Base-by-base conservation (phyloP, 1,284 basidiomycete genomes). In the Ceratobasidium sp. region DNA sequence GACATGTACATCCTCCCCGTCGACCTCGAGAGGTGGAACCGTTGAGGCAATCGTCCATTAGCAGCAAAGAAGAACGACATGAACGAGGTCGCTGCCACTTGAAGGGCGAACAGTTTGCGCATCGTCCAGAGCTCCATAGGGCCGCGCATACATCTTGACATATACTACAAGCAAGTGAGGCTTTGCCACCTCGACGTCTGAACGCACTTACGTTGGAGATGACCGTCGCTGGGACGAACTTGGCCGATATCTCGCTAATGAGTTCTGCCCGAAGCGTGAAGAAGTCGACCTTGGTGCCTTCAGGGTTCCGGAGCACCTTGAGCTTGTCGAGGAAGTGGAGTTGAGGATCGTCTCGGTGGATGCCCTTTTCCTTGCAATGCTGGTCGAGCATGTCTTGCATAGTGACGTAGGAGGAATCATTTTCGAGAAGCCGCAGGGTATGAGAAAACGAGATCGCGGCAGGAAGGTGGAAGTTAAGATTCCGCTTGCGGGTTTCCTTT, bases 331-430 rank as follows among this genome's bases (percentile, higher is more conserved):
- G 92, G 49, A 91, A 89, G 69, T 88, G 86, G 36, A 98, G 83
- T 42, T 93, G 87, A 0, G 96, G 93, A 76, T 98, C 95, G 81
- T 99, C 97, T 77, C 92, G 87, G 8, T 89, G 86, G 75, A 96
- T 88, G 16, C 92, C 90, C 59, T 83, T 84, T 73, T 88, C 86
- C 75, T 90, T 86, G 79, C 95, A 96, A 79, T 95, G 91, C 51
- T 91, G 86, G 79, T 99, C 97, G 80, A 93, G 96, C 72, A 99
- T 92, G 77, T 99, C 98, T 75, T 94, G 94, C 73, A 99, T 82
- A 23, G 90, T 91, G 76, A 96, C 86, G 77, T 97, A 96, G 0
- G 95, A 95, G 0, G 91, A 86, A 81, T 99, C 96, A 75, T 91
- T 94, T 80, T 97, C 94, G 72, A 97, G 86, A 51, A 99, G 83